Conservation (phyloP, 2,329 filamentous ascomycete species). For the Botrytis deweyae region DNA sequence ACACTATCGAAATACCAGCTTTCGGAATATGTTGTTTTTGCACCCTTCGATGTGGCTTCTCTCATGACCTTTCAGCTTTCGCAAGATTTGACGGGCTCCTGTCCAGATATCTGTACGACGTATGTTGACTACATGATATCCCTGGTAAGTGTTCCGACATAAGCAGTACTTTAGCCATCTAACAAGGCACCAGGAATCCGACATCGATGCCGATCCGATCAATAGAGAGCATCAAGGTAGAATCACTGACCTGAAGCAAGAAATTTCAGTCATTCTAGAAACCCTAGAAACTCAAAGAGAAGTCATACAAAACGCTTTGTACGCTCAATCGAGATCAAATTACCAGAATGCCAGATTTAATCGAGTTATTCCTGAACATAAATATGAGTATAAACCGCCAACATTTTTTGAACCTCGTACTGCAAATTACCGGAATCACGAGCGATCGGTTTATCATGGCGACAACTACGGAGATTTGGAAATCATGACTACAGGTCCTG, state of each 20-base stretch:
- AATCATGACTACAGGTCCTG: neutral
- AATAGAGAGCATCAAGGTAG: slow-evolving; percentile 30
- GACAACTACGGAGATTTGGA: neutral
- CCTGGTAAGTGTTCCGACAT: slow-evolving; percentile 22
- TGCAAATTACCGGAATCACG: neutral
- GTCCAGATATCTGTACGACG: slow-evolving; percentile 26
- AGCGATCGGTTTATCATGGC: neutral
- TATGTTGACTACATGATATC: slow-evolving; percentile 30
- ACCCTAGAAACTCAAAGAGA: slow-evolving; percentile 27
- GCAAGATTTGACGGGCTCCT: slow-evolving; percentile 21
- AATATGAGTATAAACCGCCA: slow-evolving; percentile 5
- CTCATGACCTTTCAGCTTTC: slow-evolving; percentile 30
- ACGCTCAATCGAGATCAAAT: neutral
- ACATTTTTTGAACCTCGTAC: neutral
- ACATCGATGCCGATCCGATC: slow-evolving; percentile 29
- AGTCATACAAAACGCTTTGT: slow-evolving; percentile 17
- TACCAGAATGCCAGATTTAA: neutral
- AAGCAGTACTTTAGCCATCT: neutral
- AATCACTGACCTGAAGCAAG: slow-evolving; percentile 30
- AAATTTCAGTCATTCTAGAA: slow-evolving; percentile 29
- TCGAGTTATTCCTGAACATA: neutral
- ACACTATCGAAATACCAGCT: neutral
- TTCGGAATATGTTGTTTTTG: slow-evolving; percentile 26
- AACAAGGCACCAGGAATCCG: slow-evolving; percentile 25
- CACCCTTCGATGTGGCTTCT: slow-evolving; percentile 28